Conservation (phyloP, 495 filamentous ascomycete species). For the Hyaloscypha variabilis region DNA sequence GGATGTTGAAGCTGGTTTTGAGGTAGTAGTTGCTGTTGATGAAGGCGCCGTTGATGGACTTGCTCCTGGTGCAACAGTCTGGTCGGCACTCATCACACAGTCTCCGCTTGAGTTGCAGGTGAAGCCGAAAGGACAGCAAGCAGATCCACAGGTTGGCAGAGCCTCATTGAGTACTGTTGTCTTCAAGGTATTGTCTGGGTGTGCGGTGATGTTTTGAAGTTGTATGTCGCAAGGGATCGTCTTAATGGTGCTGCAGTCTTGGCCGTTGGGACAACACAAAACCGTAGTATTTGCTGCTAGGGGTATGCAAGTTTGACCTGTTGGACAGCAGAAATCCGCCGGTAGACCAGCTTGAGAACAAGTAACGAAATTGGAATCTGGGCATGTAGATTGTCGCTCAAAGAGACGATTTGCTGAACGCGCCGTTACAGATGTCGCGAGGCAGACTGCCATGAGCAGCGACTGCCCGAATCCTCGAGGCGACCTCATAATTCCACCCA, state of each 20-base stretch:
- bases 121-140: constrained; percentile 75
- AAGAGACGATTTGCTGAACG: constrained; percentile 24
- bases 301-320: constrained; percentile 60
- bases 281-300: constrained; percentile 69
- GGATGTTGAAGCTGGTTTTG: constrained; percentile 35
- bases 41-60: constrained; percentile 30
- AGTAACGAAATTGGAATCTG: constrained; percentile 41
- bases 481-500: constrained; percentile 23
- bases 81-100: constrained; percentile 26
- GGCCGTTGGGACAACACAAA: constrained; percentile 74
- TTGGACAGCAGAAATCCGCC: constrained; percentile 74
- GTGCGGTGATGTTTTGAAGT: constrained; percentile 61
- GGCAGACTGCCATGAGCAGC: constrained; percentile 23
- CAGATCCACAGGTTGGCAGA: constrained; percentile 58
- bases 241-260: constrained; percentile 64
- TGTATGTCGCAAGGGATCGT: constrained; percentile 72
- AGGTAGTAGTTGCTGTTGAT: background rate
- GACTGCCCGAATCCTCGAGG: constrained; percentile 11
- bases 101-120: constrained; percentile 56
- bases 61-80: constrained; percentile 12
- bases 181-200: constrained; percentile 67
- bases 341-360: constrained; percentile 63
- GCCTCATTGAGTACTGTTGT: constrained; percentile 62
- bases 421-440: constrained; percentile 17
- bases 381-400: constrained; percentile 41